Conservation (phyloP, 257 asterid species). For the Penstemon barbatus region DNA sequence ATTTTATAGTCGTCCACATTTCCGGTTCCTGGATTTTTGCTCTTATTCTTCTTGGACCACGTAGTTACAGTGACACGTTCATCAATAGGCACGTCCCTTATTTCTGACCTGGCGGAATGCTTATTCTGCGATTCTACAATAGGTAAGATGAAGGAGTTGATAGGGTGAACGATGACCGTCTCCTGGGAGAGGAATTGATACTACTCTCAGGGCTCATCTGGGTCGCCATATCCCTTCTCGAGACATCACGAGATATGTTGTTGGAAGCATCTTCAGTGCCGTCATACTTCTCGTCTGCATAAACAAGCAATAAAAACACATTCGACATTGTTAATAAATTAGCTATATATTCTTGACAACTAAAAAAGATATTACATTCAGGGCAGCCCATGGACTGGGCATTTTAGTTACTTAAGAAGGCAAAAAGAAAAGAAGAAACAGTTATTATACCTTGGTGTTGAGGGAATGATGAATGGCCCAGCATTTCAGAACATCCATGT, state of each 20-base stretch:
- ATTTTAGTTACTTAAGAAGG: background rate
- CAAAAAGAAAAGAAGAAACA: constrained; percentile 15
- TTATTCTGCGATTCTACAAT: constrained; percentile 48
- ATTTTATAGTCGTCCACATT: constrained; percentile 66
- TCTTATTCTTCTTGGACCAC: constrained; percentile 77
- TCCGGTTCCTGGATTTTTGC: constrained; percentile 42
- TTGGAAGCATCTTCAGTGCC: constrained; percentile 40
- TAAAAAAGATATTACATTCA: background rate
- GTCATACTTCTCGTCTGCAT: constrained; percentile 48
- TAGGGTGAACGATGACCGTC: constrained; percentile 52
- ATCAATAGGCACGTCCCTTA: constrained; percentile 79
- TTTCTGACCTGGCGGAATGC: constrained; percentile 54
- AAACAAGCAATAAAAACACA: constrained; percentile 10
- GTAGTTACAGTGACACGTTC: constrained; percentile 82
- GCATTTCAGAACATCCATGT: constrained; percentile 80
- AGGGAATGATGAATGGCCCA: constrained; percentile 56
- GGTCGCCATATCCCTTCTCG: constrained; percentile 94
- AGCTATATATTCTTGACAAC: background rate
- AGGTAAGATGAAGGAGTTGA: constrained; percentile 62
- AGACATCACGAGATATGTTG: constrained; percentile 52
- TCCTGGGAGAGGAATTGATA: constrained; percentile 53
- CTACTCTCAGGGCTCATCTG: constrained; percentile 94
- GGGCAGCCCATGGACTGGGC: too few species aligned
- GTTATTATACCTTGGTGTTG: constrained; percentile 49
- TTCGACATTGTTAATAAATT: background rate